Percentiles rank a stretch among this genome's conserved stretches.
Conservation (phyloP, 148 eudicot species). For the Mesembryanthemum crystallinum region DNA sequence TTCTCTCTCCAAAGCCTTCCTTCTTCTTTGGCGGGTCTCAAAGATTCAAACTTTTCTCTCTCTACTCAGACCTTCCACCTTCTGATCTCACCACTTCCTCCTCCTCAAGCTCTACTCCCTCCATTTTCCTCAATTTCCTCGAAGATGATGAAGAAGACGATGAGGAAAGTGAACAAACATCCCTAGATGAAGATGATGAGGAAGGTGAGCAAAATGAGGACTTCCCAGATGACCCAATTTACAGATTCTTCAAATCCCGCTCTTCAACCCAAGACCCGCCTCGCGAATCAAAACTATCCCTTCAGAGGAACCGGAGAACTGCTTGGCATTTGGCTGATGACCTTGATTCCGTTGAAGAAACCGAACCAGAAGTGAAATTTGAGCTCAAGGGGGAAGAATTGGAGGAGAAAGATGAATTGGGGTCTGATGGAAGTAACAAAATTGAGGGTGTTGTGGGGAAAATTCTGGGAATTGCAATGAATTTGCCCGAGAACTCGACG, state of each 20-base stretch:
- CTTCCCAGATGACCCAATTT: conserved; percentile 51
- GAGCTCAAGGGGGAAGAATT: conserved; percentile 17
- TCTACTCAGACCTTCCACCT: conserved; percentile 22
- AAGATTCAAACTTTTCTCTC: conserved; percentile 28
- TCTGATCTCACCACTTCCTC: conserved; percentile 26
- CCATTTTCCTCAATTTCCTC: conserved; percentile 62
- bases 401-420: conserved; percentile 20
- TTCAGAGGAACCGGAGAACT: conserved; percentile 54
- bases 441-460: conserved; percentile 47
- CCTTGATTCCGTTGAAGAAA: conserved; percentile 27
- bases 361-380: conserved; percentile 20
- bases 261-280: conserved; percentile 45
- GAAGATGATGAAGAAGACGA: conserved; percentile 35
- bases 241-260: conserved; percentile 60
- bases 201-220: conserved; percentile 12
- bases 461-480: conserved; percentile 52
- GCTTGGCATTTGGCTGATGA: conserved; percentile 62
- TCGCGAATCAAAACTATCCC: conserved; percentile 51
- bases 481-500: conserved; percentile 56
- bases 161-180: conserved; percentile 24
- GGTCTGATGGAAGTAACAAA: conserved; percentile 12
- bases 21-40: conserved; percentile 14
- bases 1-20: conserved; percentile 6
- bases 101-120: conserved; percentile 26
- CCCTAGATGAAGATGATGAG: conserved; percentile 21